Evolutionary conservation across 441 rosid genomes (phyloP).

Genomic region (Breynia disticha): DNA sequence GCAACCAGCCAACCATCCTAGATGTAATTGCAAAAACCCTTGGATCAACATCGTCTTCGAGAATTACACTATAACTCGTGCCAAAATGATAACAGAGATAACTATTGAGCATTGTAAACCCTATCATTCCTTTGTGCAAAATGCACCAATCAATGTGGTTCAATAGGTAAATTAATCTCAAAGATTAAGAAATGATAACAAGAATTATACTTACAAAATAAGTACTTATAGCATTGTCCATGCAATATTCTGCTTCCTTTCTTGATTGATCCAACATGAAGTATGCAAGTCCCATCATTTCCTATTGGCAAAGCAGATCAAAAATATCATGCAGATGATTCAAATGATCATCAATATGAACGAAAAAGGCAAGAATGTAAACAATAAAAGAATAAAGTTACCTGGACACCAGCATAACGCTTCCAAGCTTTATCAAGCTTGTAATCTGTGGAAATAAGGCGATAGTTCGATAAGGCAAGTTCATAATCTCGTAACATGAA

Average conservation of each 20-base stretch:
- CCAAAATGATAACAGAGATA: no score
- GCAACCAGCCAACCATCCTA: no score
- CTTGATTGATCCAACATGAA: constrained; percentile 96
- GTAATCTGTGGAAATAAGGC: constrained; percentile 93
- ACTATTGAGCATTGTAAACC: no score
- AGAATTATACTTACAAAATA: constrained; percentile 57
- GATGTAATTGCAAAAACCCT: no score
- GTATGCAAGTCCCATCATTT: constrained; percentile 93
- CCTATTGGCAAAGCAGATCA: constrained; percentile 42
- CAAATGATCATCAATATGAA: neutral
- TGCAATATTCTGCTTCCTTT: constrained; percentile 94
- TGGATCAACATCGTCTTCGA: no score
- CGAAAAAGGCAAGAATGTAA: neutral
- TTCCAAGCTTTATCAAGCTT: constrained; percentile 99
- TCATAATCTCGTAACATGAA: constrained; percentile 98
- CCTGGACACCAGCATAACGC: constrained; percentile 98
- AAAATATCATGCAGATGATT: constrained; percentile 10
- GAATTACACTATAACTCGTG: no score
- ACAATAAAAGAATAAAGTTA: constrained; percentile 20
- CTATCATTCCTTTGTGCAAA: neutral
- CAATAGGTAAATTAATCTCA: neutral
- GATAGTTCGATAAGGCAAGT: constrained; percentile 91
- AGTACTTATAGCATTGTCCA: constrained; percentile 94
- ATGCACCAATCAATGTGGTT: no score
- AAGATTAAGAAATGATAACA: constrained; percentile 9